These are phyloP conservation scores for Myochromella boudieri DNA, from an alignment of 768 basidiomycete species.

Conservation along the genomic window DNA sequence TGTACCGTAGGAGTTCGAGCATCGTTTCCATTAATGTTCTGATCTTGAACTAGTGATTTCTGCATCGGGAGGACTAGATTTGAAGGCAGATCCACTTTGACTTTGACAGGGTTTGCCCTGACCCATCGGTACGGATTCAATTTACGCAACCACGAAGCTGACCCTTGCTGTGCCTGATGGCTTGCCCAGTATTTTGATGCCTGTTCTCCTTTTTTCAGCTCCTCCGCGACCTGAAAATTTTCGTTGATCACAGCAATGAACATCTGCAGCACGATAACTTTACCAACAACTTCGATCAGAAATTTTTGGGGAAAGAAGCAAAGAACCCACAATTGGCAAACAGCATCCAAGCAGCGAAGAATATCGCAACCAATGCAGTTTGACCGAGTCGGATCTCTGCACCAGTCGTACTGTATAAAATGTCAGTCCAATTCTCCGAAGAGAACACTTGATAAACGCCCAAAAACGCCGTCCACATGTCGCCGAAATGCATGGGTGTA, in stretches of 20 bases:
- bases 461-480: conserved; percentile 83
- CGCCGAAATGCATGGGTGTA: conserved; percentile 69
- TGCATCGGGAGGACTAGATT: conserved; percentile 79
- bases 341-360: conserved; percentile 82
- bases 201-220: conserved; percentile 82
- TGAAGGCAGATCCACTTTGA: conserved; percentile 71
- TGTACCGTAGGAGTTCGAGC: conserved; percentile 29
- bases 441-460: conserved; percentile 89
- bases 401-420: conserved; percentile 60
- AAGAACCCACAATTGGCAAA: conserved; percentile 82
- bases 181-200: conserved; percentile 66
- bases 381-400: conserved; percentile 71
- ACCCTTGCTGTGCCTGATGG: conserved; percentile 50
- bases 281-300: conserved; percentile 1
- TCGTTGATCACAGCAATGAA: conserved; percentile 98
- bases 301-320: background rate
- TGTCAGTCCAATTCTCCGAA: conserved; percentile 91
- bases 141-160: conserved; percentile 64
- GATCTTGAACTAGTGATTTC: conserved; percentile 68
- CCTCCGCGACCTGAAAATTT: conserved; percentile 92
- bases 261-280: conserved; percentile 91
- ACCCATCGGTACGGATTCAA: conserved; percentile 91
- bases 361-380: conserved; percentile 65
- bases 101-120: conserved; percentile 67
- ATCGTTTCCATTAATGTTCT: conserved; percentile 38